Evolutionary conservation across 2,329 filamentous ascomycete genomes (phyloP), one percentile per base, ranked within the genome.

Genomic region (Aspergillus tanneri): DNA sequence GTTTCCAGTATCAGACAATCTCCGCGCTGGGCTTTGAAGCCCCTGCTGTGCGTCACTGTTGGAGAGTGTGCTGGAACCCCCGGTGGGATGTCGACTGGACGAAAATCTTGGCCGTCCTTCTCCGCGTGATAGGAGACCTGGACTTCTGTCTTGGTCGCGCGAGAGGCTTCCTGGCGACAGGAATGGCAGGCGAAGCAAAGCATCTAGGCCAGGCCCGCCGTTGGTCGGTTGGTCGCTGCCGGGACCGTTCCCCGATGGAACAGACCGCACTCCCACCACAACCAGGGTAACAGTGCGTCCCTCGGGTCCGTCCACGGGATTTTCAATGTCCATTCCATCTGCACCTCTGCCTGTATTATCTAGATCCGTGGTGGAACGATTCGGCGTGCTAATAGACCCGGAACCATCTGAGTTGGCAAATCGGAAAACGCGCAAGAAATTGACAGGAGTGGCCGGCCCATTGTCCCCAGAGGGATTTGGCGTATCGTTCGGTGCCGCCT

Each of bases 401-500:
- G 64, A 52, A 42, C 63, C 56, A 21, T 73, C 70, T 7, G 77
- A 74, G 45, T 82, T 79, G 39, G 81, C 80, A 65, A 87, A 86
- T 38, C 84, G 74, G 64, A 87, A 87, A 67, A 86, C 85, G 47
- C 84, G 74, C 66, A 86, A 79, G 64, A 86, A 86, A 62, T 86
- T 86, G 50, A 86, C 72, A 3, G 83, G 81, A 9, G 78, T 74
- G 7, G 77, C 68, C 24, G 72, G 72, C 30, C 72, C 72, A 23
- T 74, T 73, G 22, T 64, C 57, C 21, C 48, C 60, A 37, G 70
- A 56, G 18, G 61, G 52, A 42, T 63, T 72, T 24, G 64, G 47
- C 25, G 63, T 58, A 36, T 71, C 67, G 22, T 71, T 71, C 25
- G 61, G 32, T 21, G 59, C 46, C 28, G 79, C 64, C 55, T 83